Conservation (phyloP, 768 basidiomycete genomes). For the Sutorius australiensis region DNA sequence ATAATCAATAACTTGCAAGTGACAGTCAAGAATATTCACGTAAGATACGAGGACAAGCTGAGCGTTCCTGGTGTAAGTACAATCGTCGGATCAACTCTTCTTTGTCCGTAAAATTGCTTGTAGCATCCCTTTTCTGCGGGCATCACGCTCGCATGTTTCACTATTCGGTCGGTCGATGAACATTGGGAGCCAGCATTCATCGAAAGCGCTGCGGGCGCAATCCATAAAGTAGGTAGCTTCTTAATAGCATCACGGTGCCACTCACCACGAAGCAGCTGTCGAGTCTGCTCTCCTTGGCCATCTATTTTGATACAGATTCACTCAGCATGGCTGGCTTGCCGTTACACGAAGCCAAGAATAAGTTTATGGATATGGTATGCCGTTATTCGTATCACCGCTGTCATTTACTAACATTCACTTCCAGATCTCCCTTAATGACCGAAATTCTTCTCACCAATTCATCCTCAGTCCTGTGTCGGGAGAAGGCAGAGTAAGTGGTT, state of each 20-base stretch:
- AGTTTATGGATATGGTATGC: constrained; percentile 69
- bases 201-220: constrained; percentile 77
- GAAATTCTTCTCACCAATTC: constrained; percentile 68
- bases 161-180: constrained; percentile 84
- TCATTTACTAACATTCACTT: constrained; percentile 3
- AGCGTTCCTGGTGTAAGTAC: constrained; percentile 84
- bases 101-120: neutral
- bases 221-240: constrained; percentile 69
- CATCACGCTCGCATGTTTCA: constrained; percentile 81
- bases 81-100: neutral
- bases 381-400: neutral
- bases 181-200: constrained; percentile 91
- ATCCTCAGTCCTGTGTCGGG: constrained; percentile 95
- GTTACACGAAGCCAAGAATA: constrained; percentile 60
- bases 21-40: constrained; percentile 91
- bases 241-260: neutral
- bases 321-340: constrained; percentile 68
- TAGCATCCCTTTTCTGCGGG: constrained; percentile 96
- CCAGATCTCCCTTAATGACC: constrained; percentile 51
- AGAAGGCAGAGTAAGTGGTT: constrained; percentile 71
- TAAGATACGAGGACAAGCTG: constrained; percentile 93
- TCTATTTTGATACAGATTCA: constrained; percentile 95
- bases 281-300: constrained; percentile 77
- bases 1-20: constrained; percentile 96
- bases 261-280: constrained; percentile 55